Evolutionary conservation across 2,329 filamentous ascomycete genomes (phyloP).

Genomic region (Monilinia vaccinii-corymbosi): DNA sequence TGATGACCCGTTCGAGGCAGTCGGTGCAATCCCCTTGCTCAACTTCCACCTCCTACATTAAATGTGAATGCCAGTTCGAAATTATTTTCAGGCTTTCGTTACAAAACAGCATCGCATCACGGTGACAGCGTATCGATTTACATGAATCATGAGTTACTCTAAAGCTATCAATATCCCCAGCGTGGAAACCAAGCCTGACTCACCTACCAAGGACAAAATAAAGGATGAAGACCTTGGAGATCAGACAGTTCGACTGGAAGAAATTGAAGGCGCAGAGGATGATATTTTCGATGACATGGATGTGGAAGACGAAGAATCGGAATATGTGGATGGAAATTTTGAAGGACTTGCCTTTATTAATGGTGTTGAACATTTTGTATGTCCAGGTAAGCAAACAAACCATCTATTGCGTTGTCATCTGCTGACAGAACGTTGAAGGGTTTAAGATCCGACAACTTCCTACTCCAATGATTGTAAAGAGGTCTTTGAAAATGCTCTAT

Average conservation of each 20-base stretch:
- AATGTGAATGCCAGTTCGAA: neutral
- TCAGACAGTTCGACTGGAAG: conserved; percentile 11
- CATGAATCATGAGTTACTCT: neutral
- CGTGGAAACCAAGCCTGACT: conserved; percentile 9
- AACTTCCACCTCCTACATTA: neutral
- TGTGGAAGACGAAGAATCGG: conserved; percentile 20
- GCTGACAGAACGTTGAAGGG: conserved; percentile 4
- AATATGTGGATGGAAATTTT: conserved; percentile 22
- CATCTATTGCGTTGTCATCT: neutral
- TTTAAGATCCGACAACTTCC: conserved; percentile 13
- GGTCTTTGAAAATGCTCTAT: conserved; percentile 9
- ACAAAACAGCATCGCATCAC: neutral
- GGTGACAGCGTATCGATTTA: neutral
- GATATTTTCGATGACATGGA: conserved; percentile 25
- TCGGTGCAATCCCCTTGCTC: neutral
- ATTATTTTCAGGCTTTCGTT: neutral
- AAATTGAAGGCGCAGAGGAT: conserved; percentile 13
- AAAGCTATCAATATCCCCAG: conserved; percentile 6
- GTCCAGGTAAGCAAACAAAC: neutral
- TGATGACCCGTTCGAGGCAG: neutral
- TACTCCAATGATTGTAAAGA: conserved; percentile 2
- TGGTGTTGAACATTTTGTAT: conserved; percentile 12
- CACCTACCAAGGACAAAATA: conserved; percentile 2
- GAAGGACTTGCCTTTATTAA: conserved; percentile 17
- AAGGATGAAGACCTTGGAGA: conserved; percentile 18